Base-by-base conservation (phyloP, 371 early-diverging fungal species). In the Rhizopus delemar region DNA sequence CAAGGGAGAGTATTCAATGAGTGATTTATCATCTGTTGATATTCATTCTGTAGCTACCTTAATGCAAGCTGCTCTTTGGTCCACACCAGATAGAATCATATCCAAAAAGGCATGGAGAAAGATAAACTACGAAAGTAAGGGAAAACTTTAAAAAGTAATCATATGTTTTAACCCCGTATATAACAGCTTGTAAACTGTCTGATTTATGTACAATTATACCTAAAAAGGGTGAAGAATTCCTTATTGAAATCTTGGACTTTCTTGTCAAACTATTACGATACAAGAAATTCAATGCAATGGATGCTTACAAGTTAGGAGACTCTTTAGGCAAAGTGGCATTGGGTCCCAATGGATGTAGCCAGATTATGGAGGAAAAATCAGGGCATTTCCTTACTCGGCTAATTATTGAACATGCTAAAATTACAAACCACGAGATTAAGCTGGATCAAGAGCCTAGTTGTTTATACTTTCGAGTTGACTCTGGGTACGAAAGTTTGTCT, bases 41-140 rank as follows among this genome's bases (percentile, higher is more conserved):
- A 74, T 78, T 41, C 76, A 78, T 46, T 72, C 76, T 7, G 76
- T 78, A 12, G 79, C 79, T 8, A 75, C 76, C 15, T 53, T 78
- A 57, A 78, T 78, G 79, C 76, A 72, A 39, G 76, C 68, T 60
- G 71, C 67, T 0, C 63, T 78, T 12, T 75, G 74, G 76, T 66
- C 72, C 39, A 66, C 70, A 46, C 72, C 65, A 35, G 79, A 78
- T 33, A 65, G 79, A 28, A 75, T 78, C 15, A 68, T 78, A 15
- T 68, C 79, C 22, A 71, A 74, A 49, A 78, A 66, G 46, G 70
- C 68, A 16, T 78, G 76, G 79, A 54, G 74, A 51, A 60, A 59
- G 22, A 78, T 78, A 39, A 78, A 78, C 53, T 78, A 78, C 46
- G 70, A 75, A 43, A 75, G 79, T 75, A 69, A 72, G 71, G 12